Conservation (phyloP, 2,329 filamentous ascomycete genomes). For the Fusarium bactridioides region DNA sequence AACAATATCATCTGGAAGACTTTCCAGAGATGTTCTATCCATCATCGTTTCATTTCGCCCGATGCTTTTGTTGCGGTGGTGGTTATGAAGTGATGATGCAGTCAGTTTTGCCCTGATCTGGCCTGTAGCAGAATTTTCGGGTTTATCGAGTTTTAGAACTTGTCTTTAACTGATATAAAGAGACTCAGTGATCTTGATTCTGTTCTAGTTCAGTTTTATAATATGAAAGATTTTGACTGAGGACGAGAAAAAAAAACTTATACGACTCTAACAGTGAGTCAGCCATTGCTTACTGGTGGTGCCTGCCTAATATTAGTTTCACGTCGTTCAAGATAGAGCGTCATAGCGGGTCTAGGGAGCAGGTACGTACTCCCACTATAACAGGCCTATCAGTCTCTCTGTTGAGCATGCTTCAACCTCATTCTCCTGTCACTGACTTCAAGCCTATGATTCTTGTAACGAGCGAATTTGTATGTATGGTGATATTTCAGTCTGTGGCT, state of each 20-base stretch:
- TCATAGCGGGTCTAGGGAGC: slow-evolving; percentile 19
- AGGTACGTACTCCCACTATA: not conserved
- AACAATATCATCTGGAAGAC: slow-evolving; percentile 60
- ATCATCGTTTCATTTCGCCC: slow-evolving; percentile 34
- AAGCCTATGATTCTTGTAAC: not conserved
- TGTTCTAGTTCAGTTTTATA: not conserved
- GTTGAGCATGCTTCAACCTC: not conserved
- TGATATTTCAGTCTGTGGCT: not conserved
- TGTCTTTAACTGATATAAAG: not conserved
- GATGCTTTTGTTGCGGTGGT: not conserved
- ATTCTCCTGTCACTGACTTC: not conserved
- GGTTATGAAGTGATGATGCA: slow-evolving; percentile 14
- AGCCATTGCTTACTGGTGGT: not conserved
- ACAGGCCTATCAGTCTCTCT: not conserved
- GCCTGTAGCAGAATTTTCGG: not conserved
- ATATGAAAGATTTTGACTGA: not conserved
- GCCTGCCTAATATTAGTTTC: not conserved
- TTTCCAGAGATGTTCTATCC: slow-evolving; percentile 47
- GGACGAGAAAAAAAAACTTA: not conserved
- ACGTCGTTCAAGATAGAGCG: not conserved
- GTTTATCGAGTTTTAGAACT: not conserved
- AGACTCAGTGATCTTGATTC: not conserved
- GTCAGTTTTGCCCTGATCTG: not conserved
- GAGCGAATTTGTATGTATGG: not conserved
- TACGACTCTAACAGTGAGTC: not conserved